A percentile compares a stretch with the other conserved stretches of the same genome.
Evolutionary conservation across 345 rosid species (phyloP).

Genomic region (Eucalyptus lansdowneana): DNA sequence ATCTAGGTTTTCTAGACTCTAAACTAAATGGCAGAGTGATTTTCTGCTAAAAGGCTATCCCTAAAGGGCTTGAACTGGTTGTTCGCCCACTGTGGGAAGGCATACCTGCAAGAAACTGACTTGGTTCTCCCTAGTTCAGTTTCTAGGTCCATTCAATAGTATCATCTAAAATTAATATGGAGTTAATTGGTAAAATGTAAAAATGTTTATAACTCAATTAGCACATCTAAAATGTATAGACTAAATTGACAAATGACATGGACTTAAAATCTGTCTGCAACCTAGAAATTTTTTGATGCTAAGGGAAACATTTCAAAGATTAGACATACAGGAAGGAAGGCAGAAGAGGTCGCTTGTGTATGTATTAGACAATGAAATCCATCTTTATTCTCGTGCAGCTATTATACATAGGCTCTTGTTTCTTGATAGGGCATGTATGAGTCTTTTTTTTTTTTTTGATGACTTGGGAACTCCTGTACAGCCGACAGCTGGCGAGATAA

Average conservation of each 20-base stretch:
- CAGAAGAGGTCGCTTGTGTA: not conserved
- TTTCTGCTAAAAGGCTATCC: no score
- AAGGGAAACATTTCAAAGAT: not conserved
- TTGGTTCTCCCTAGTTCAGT: no score
- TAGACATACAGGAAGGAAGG: not conserved
- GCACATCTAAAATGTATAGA: accelerated
- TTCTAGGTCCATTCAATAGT: no score
- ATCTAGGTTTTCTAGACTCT: no score
- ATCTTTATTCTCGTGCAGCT: not conserved
- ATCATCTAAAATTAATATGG: not conserved
- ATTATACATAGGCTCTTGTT: not conserved
- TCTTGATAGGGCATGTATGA: accelerated
- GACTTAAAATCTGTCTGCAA: not conserved
- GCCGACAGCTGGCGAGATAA: no score
- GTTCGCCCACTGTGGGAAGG: no score
- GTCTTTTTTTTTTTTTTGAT: not conserved
- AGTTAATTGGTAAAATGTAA: no score
- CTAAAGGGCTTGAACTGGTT: no score
- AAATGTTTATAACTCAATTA: not conserved
- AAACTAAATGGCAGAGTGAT: no score
- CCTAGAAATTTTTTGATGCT: not conserved
- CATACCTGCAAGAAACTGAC: no score
- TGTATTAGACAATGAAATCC: not conserved
- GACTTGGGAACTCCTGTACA: no score
- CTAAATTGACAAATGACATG: not conserved